Evolutionary conservation across 352 stramenopile species (phyloP), one percentile per base, ranked within the genome.

Genomic region (Globisporangium orthogonon): DNA sequence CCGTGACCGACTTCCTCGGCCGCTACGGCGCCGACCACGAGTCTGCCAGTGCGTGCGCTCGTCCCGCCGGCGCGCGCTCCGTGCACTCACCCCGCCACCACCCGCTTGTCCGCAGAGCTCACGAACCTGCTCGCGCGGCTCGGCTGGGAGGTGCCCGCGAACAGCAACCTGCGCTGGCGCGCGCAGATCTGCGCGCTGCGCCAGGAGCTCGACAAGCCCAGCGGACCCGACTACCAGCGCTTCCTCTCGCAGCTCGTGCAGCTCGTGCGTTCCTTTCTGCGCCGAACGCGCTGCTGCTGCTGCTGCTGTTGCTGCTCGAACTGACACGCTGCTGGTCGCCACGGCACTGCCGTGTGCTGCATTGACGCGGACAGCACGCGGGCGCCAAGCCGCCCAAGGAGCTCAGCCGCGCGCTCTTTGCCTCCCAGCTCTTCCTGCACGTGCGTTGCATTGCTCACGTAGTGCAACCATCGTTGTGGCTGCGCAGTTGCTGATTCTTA

Each of bases 161-260:
- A 80, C 18, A 84, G 78, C 62, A 50, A 69, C 28, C 68, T 82
- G 54, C 74, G 67, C 33, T 85, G 69, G 70, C 70, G 79, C 18
- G 58, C 65, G 57, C 61, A 90, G 28, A 54, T 92, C 40, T 65
- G 72, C 9, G 66, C 70, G 35, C 69, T 92, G 28, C 65, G 62
- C 11, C 46, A 67, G 40, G 83, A 92, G 44, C 58, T 92, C 43
- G 54, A 63, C 31, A 58, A 70, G 39, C 9, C 7, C 17, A 14
- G 51, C 18, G n/a, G 58, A 9, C 52, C 61, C 2, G 70, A 91
- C 66, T 75, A 76, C 28, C 62, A 72, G n/a, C 86, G 89, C 39
- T 13, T 91, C 49, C 87, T 85, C 58, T 77, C 87, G 39, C 67
- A 79, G 5, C 56, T 93, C 52, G 58, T 89, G 7, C 77, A 91